phyloP scores from a whole-genome alignment of 495 filamentous ascomycete species.

The Podospora didyma region DNA sequence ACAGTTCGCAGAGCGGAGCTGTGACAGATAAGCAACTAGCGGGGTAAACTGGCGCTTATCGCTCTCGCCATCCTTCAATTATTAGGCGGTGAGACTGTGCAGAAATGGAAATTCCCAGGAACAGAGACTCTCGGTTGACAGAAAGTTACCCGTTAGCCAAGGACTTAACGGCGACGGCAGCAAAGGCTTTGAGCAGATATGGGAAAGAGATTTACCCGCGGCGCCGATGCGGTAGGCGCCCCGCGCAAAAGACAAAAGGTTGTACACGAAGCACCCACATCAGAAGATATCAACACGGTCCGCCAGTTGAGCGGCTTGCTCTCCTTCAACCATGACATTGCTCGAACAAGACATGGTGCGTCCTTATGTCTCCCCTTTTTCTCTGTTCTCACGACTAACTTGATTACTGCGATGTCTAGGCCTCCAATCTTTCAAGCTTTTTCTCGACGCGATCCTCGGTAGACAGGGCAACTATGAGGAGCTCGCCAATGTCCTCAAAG shows the following conservation, averaged over 20 bases:
- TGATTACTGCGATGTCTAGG: slow-evolving; percentile 40
- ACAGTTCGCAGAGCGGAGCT: too few species aligned
- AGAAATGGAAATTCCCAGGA: slow-evolving; percentile 19
- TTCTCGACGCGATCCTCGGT: slow-evolving; percentile 62
- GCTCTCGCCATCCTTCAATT: neutral
- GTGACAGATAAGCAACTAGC: neutral
- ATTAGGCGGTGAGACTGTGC: slow-evolving; percentile 20
- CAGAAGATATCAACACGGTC: slow-evolving; percentile 53
- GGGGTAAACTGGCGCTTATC: neutral
- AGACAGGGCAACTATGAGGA: slow-evolving; percentile 47
- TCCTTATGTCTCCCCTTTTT: neutral
- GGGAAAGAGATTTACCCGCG: slow-evolving; percentile 37
- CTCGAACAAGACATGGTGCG: slow-evolving; percentile 60
- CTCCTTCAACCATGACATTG: slow-evolving; percentile 62
- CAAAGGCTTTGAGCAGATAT: slow-evolving; percentile 17
- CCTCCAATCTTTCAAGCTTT: slow-evolving; percentile 70
- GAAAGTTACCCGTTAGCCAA: neutral
- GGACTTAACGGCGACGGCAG: neutral
- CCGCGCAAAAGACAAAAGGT: slow-evolving; percentile 31
- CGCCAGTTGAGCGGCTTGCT: slow-evolving; percentile 60
- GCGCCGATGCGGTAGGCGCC: slow-evolving; percentile 23
- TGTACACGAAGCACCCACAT: slow-evolving; percentile 45
- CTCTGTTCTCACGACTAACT: neutral
- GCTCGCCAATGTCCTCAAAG: slow-evolving; percentile 56
- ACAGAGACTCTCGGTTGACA: neutral